phyloP scores from a whole-genome alignment of 495 filamentous ascomycete species.

The Annulohypoxylon bovei region DNA sequence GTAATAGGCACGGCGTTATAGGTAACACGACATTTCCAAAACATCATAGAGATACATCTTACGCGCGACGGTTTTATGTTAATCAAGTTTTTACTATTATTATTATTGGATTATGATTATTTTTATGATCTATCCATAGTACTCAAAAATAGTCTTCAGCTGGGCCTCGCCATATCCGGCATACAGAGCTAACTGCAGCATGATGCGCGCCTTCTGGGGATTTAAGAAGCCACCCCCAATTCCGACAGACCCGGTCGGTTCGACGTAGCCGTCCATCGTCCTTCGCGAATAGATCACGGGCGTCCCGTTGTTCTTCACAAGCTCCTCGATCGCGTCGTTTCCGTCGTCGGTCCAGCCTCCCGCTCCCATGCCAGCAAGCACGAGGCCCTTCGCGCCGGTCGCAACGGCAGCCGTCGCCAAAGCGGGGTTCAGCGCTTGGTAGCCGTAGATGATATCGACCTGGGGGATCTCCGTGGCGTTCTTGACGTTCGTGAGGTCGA shows the following conservation, averaged over 20 bases:
- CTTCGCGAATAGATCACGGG: constrained; percentile 43
- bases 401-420: constrained; percentile 51
- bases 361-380: constrained; percentile 52
- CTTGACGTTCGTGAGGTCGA: constrained; percentile 50
- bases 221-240: constrained; percentile 47
- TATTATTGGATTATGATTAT: not conserved
- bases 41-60: not conserved
- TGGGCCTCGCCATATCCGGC: constrained; percentile 36
- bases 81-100: not conserved
- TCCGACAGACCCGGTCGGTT: constrained; percentile 19
- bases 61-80: not conserved
- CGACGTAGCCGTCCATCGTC: constrained; percentile 42
- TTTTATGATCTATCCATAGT: constrained; percentile 20
- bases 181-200: constrained; percentile 48
- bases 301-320: constrained; percentile 40
- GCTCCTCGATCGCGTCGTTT: constrained; percentile 26
- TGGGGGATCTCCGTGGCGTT: constrained; percentile 50
- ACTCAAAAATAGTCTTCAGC: constrained; percentile 29
- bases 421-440: constrained; percentile 49
- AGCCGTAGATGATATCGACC: constrained; percentile 57
- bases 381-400: constrained; percentile 56
- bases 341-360: constrained; percentile 42
- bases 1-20: not conserved
- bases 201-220: constrained; percentile 49
- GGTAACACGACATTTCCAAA: not conserved